Conservation (phyloP, 1,284 basidiomycete genomes). For the Papiliotrema terrestris region DNA sequence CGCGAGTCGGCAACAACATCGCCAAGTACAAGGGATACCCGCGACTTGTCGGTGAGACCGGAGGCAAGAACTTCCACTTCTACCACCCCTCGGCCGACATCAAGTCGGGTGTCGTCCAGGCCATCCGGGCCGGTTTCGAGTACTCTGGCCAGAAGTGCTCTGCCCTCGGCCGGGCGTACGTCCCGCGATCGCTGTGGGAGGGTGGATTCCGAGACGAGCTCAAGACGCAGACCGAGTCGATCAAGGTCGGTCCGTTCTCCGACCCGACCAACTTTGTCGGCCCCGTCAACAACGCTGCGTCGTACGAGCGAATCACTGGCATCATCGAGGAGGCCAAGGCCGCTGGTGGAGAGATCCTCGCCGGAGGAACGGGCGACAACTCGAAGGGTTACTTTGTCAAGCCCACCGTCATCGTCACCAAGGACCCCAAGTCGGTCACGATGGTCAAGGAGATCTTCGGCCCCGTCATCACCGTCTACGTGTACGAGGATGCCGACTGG, state of each 20-base stretch:
- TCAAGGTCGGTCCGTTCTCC: conserved; percentile 75
- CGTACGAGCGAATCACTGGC: conserved; percentile 82
- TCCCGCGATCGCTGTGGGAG: conserved; percentile 81
- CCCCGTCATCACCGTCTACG: conserved; percentile 87
- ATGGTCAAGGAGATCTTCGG: conserved; percentile 97
- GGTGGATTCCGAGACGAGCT: conserved; percentile 81
- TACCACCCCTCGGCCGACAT: conserved; percentile 85
- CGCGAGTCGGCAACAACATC: conserved; percentile 84
- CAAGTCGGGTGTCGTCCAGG: conserved; percentile 82
- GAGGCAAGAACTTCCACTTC: conserved; percentile 96
- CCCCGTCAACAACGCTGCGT: conserved; percentile 81
- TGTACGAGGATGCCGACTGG: conserved; percentile 79
- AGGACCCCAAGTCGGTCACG: conserved; percentile 85
- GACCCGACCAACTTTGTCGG: conserved; percentile 89
- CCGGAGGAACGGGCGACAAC: conserved; percentile 78
- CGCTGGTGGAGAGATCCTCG: conserved; percentile 80
- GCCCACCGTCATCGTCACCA: conserved; percentile 91
- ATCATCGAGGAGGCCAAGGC: conserved; percentile 87
- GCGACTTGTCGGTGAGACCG: conserved; percentile 90
- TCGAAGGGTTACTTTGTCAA: conserved; percentile 91
- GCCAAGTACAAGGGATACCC: conserved; percentile 86
- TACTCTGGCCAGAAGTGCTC: conserved; percentile 99
- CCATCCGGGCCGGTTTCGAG: conserved; percentile 87
- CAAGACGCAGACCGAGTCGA: conserved; percentile 69
- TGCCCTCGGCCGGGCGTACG: conserved; percentile 86